phyloP scores from a whole-genome alignment of 495 filamentous ascomycete species.

The Echria macrotheca region DNA sequence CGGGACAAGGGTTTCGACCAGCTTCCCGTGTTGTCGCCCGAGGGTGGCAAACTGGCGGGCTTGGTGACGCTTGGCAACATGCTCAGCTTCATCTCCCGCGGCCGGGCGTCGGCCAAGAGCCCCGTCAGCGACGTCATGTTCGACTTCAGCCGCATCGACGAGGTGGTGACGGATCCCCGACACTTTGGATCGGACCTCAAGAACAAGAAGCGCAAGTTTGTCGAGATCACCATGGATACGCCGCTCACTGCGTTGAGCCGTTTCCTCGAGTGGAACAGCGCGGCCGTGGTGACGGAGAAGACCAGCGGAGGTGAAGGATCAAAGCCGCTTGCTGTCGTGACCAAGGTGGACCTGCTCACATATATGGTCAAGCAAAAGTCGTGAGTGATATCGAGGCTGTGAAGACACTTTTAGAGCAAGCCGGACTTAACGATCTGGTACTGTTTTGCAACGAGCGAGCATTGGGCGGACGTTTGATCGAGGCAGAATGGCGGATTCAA shows the following conservation, averaged over 20 bases:
- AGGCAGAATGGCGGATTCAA: constrained; percentile 21
- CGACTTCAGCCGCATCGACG: constrained; percentile 76
- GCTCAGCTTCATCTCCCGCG: constrained; percentile 79
- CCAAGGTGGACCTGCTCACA: constrained; percentile 92
- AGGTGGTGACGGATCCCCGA: constrained; percentile 79
- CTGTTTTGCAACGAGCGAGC: no score
- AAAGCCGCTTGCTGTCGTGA: constrained; percentile 81
- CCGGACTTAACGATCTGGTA: constrained; percentile 7
- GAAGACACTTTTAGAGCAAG: neutral
- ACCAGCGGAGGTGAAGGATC: constrained; percentile 38
- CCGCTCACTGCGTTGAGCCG: constrained; percentile 73
- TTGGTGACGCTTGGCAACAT: constrained; percentile 91
- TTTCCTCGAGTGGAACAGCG: constrained; percentile 97
- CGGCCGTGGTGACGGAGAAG: constrained; percentile 83
- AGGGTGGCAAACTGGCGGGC: constrained; percentile 69
- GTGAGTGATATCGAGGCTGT: constrained; percentile 4
- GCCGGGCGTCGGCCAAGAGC: constrained; percentile 64
- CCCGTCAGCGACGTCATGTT: constrained; percentile 93
- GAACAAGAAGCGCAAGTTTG: constrained; percentile 62
- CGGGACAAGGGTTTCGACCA: constrained; percentile 95
- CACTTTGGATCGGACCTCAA: constrained; percentile 48
- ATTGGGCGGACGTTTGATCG: no score
- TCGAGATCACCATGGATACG: constrained; percentile 90
- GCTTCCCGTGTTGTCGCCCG: constrained; percentile 75
- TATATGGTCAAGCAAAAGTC: constrained; percentile 75